phyloP scores from a whole-genome alignment of 345 rosid species.

The Turnera subulata region DNA sequence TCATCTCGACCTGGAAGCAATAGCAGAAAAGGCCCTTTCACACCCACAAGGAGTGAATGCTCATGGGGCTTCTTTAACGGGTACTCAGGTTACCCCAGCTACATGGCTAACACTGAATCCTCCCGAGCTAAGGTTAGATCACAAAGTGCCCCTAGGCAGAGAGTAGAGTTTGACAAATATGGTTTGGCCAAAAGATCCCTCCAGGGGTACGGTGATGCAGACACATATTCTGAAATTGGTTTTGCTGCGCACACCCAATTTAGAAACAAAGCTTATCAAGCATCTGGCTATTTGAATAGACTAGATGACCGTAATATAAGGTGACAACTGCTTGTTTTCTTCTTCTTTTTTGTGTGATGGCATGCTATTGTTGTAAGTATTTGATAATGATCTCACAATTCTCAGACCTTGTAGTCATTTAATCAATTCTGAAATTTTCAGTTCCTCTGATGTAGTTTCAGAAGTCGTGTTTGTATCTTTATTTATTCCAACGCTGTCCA shows the following conservation, averaged over 20 bases:
- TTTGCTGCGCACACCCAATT: slow-evolving; percentile 34
- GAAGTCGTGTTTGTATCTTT: neutral
- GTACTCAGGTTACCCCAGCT: slow-evolving; percentile 26
- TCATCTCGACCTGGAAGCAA: slow-evolving; percentile 26
- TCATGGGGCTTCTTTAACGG: slow-evolving; percentile 28
- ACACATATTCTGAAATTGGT: slow-evolving; percentile 38
- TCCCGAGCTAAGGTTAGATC: slow-evolving; percentile 56
- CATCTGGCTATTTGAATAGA: slow-evolving; percentile 32
- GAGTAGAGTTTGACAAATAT: slow-evolving; percentile 56
- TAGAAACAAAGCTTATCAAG: slow-evolving; percentile 30
- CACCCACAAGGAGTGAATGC: slow-evolving; percentile 29
- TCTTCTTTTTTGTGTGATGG: slow-evolving; percentile 11
- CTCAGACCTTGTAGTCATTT: too few species aligned
- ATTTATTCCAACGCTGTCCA: neutral
- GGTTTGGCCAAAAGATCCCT: slow-evolving; percentile 34
- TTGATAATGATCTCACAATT: slow-evolving; percentile 10
- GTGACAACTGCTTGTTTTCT: slow-evolving; percentile 17
- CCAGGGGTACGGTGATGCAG: slow-evolving; percentile 44
- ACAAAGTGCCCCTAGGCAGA: slow-evolving; percentile 91
- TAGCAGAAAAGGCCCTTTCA: slow-evolving; percentile 18
- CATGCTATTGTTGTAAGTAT: slow-evolving; percentile 31
- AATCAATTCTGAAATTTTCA: too few species aligned
- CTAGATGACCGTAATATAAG: slow-evolving; percentile 29
- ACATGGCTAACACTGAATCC: slow-evolving; percentile 39
- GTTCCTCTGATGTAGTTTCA: neutral